These are phyloP conservation scores for Bacidia rubella DNA, from an alignment of 495 filamentous ascomycete genomes.

Conservation along the genomic window DNA sequence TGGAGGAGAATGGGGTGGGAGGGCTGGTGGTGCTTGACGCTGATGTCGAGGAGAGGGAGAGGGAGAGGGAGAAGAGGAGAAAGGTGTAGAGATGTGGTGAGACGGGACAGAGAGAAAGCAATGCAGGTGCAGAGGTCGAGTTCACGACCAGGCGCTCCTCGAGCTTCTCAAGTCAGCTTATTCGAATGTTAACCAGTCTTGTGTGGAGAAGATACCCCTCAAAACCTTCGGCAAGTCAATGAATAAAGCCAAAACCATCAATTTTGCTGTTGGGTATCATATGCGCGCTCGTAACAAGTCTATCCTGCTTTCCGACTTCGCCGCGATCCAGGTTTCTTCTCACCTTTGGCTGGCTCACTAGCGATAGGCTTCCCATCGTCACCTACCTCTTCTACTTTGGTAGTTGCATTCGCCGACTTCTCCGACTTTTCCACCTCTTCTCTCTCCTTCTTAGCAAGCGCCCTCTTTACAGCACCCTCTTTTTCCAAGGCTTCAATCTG, in stretches of 20 bases:
- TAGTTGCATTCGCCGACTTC: constrained; percentile 14
- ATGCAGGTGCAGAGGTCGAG: no score
- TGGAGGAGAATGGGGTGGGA: neutral
- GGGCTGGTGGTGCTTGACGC: neutral
- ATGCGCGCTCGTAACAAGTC: neutral
- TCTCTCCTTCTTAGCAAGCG: constrained; percentile 52
- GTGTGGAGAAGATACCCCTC: no score
- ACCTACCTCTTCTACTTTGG: neutral
- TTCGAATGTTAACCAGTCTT: no score
- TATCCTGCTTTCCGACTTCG: constrained; percentile 29
- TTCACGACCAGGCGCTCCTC: no score
- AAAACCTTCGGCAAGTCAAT: neutral
- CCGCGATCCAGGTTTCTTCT: constrained; percentile 29
- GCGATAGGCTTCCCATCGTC: neutral
- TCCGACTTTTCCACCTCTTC: constrained; percentile 30
- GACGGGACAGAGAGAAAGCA: no score
- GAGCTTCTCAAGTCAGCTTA: no score
- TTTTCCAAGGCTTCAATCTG: constrained; percentile 75
- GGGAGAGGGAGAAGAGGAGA: neutral
- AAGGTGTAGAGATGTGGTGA: neutral
- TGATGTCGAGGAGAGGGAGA: neutral
- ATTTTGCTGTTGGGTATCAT: neutral
- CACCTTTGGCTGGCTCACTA: constrained; percentile 9
- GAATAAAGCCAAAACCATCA: neutral
- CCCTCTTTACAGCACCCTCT: constrained; percentile 54